Evolutionary conservation across 441 rosid genomes (phyloP).

Genomic region (Adansonia gregorii): DNA sequence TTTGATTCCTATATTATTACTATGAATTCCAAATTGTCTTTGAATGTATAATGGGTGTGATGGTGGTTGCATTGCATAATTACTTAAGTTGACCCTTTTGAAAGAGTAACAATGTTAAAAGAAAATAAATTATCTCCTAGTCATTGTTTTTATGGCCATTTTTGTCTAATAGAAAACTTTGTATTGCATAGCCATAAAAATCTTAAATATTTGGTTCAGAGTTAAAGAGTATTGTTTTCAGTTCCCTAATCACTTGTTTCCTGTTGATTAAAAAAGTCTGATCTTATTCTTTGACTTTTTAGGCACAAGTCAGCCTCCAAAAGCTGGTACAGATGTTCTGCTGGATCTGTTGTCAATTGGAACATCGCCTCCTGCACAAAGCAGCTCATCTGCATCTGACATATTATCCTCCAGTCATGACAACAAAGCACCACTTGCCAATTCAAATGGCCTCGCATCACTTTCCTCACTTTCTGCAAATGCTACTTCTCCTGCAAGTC

Average conservation of each 20-base stretch:
- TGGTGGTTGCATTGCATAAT: not conserved
- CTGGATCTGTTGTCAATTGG: conserved; percentile 91
- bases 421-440: conserved; percentile 40
- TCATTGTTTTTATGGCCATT: not conserved
- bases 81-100: not conserved
- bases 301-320: conserved; percentile 70
- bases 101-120: not conserved
- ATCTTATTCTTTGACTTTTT: conserved; percentile 24
- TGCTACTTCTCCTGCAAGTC: conserved; percentile 47
- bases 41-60: not conserved
- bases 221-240: not conserved
- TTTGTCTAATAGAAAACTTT: not conserved
- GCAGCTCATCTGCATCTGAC: conserved; percentile 54
- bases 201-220: not conserved
- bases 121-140: not conserved
- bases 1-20: not conserved
- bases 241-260: not conserved
- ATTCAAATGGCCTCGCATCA: conserved; percentile 57
- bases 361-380: conserved; percentile 60
- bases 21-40: not conserved
- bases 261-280: not conserved
- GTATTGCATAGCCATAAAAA: not conserved
- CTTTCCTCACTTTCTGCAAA: conserved; percentile 42
- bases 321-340: conserved; percentile 77
- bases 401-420: conserved; percentile 57